These are phyloP conservation scores for Lodderomyces pseudojiufengensis DNA, from an alignment of 1,139 yeast genomes.

Conservation along the genomic window DNA sequence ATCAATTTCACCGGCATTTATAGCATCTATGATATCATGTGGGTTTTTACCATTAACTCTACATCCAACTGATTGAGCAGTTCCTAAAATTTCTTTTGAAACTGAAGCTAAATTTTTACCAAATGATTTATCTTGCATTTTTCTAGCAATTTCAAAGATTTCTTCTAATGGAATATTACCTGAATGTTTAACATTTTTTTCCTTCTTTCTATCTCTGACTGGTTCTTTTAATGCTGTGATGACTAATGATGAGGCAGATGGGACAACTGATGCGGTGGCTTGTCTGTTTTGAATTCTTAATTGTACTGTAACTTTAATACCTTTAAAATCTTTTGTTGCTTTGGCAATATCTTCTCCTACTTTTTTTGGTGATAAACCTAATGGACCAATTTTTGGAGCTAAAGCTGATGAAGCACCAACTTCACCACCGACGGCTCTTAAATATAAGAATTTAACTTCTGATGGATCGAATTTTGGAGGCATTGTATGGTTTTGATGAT, in stretches of 20 bases:
- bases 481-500: conserved; percentile 36
- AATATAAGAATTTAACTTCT: conserved; percentile 98
- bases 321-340: conserved; percentile 99
- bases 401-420: conserved; percentile 99
- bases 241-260: conserved; percentile 98
- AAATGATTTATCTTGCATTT: conserved; percentile 95
- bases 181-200: conserved; percentile 98
- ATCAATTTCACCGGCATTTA: conserved; percentile 97
- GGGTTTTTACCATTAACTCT: conserved; percentile 99
- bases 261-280: conserved; percentile 98
- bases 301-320: conserved; percentile 98
- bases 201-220: conserved; percentile 99
- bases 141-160: conserved; percentile 95
- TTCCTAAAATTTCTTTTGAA: conserved; percentile 98
- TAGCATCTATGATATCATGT: conserved; percentile 96
- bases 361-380: conserved; percentile 99
- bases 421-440: conserved; percentile 99
- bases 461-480: conserved; percentile 98
- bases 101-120: conserved; percentile 98
- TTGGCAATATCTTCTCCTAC: conserved; percentile 99
- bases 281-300: conserved; percentile 99
- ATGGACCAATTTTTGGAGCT: conserved; percentile 99
- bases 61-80: conserved; percentile 99
- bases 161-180: conserved; percentile 98
- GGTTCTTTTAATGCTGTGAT: conserved; percentile 99